Evolutionary conservation across 495 filamentous ascomycete species (phyloP).

Genomic region (Xylaria grammica): DNA sequence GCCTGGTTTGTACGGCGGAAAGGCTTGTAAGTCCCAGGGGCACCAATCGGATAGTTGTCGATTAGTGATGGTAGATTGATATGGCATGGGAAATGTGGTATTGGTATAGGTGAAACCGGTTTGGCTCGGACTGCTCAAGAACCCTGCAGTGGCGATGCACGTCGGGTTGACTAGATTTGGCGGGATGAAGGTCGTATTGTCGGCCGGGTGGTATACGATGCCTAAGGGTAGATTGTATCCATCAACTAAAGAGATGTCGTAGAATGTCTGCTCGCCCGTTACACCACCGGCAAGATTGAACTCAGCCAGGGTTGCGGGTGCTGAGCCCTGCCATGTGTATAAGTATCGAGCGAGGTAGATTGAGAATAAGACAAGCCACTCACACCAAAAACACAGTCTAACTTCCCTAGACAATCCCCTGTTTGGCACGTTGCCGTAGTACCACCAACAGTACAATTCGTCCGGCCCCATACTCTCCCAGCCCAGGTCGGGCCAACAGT

Average conservation of each 20-base stretch:
- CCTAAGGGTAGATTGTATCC: constrained; percentile 80
- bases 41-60: constrained; percentile 67
- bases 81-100: constrained; percentile 65
- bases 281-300: constrained; percentile 69
- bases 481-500: constrained; percentile 73
- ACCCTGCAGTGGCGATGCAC: constrained; percentile 69
- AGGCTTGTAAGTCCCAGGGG: constrained; percentile 73
- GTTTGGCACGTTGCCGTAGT: constrained; percentile 68
- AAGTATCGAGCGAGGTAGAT: constrained; percentile 18
- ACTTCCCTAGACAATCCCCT: constrained; percentile 72
- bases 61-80: constrained; percentile 58
- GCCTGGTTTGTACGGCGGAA: constrained; percentile 64
- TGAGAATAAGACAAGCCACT: constrained; percentile 31
- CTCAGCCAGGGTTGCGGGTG: constrained; percentile 74
- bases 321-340: constrained; percentile 54
- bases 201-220: constrained; percentile 63
- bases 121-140: constrained; percentile 50
- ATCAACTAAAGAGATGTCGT: constrained; percentile 84
- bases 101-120: constrained; percentile 55
- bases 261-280: constrained; percentile 68
- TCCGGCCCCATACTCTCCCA: constrained; percentile 79
- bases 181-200: constrained; percentile 64
- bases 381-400: constrained; percentile 70
- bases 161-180: constrained; percentile 75
- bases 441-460: constrained; percentile 76